These are phyloP conservation scores for Lactifluus hygrophoroides DNA, from an alignment of 768 basidiomycete genomes.

Conservation along the genomic window DNA sequence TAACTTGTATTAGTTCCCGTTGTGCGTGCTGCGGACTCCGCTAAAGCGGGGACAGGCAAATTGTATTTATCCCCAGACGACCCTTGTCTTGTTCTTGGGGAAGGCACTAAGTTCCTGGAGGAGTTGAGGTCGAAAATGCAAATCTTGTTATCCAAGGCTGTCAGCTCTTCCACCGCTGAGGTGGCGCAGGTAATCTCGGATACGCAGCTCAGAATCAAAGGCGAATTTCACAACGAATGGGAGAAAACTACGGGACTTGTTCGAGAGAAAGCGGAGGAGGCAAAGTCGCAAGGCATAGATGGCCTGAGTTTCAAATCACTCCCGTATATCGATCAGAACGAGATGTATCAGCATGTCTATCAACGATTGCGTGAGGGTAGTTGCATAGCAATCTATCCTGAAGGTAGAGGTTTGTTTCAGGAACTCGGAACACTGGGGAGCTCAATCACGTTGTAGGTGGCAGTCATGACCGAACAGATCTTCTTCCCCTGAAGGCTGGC, in stretches of 20 bases:
- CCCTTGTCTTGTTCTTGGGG: conserved; percentile 72
- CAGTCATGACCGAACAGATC: conserved; percentile 94
- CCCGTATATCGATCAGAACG: conserved; percentile 86
- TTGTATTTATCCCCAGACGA: conserved; percentile 67
- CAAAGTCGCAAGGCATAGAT: conserved; percentile 42
- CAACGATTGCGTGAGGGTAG: conserved; percentile 77
- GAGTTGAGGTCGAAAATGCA: conserved; percentile 76
- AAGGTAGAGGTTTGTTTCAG: conserved; percentile 47
- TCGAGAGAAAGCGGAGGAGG: conserved; percentile 58
- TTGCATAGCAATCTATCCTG: conserved; percentile 95
- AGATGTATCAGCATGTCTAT: conserved; percentile 94
- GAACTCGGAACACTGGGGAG: conserved; percentile 11
- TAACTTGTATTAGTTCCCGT: conserved; percentile 64
- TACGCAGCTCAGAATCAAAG: conserved; percentile 72
- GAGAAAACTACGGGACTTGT: conserved; percentile 61
- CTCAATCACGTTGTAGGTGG: conserved; percentile 52
- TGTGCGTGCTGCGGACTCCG: conserved; percentile 80
- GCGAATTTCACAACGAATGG: conserved; percentile 76
- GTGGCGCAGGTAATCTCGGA: conserved; percentile 86
- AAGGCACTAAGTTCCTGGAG: conserved; percentile 65
- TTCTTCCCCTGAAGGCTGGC: conserved; percentile 94
- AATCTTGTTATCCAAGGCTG: conserved; percentile 75
- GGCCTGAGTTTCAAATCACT: conserved; percentile 78
- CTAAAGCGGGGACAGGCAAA: conserved; percentile 65
- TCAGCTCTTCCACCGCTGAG: conserved; percentile 70